Base-by-base conservation (phyloP, 768 basidiomycete species). In the Psilocybe azurescens region DNA sequence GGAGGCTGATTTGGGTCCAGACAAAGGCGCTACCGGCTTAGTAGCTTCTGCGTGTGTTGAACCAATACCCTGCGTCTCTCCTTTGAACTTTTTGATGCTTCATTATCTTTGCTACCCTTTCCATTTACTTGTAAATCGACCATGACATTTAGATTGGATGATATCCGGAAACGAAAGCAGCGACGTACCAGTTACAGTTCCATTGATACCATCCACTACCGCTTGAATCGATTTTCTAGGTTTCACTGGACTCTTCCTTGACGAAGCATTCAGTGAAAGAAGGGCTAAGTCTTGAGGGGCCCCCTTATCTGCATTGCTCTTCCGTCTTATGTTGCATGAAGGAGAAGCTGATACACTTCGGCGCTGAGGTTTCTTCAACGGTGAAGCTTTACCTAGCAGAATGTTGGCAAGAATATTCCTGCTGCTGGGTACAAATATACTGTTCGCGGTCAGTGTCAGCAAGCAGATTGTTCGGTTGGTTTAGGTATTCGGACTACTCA, bases 351-450 rank as follows among this genome's bases (percentile, higher is more conserved):
- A 75, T n/a, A 62, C 60, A 50, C 72, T 75, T 47, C 74, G 66
- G n/a, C 64, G 68, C 8, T 56, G 58, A 18, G 65, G 63, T 50
- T 63, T 74, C 53, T 69, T 69, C 5, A 73, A 55, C 5, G 75
- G 73, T 3, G 73, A 52, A 0, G 83, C 77, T 7, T 79, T 79
- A 16, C 84, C 78, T 5, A 88, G 77, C 2, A 88, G 77, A 28
- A 87, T 81, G 47, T 86, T 82, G 2, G 80, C 70, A 0, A 89
- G 80, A 1, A 75, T 75, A 65, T 83, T 88, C 53, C 77, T 73
- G 14, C 74, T 76, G 1, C 83, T 74, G 0, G 87, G 86, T 24
- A 84, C 77, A 67, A 86, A 89, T 24, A 81, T 83, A 0, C 87
- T 88, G 44, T 18, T 16, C 9, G 38, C 39, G 38, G 29, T n/a